Conservation (phyloP, 305 asterid species). For the Fraxinus sp. region DNA sequence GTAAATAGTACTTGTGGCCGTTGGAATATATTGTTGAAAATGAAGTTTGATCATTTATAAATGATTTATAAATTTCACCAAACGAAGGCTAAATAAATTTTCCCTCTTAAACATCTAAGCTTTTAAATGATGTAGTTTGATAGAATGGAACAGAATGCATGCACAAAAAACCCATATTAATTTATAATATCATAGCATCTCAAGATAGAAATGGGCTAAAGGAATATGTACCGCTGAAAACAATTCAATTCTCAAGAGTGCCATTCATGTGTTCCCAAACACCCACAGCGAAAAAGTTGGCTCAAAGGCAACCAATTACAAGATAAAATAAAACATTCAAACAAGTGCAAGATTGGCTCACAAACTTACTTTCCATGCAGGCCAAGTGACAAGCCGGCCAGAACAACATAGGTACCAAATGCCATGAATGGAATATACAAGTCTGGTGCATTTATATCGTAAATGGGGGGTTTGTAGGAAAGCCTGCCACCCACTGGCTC, state of each 20-base stretch:
- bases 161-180: not conserved
- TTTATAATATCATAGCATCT: not conserved
- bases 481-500: constrained; percentile 57
- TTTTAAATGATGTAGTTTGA: not conserved
- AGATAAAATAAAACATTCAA: not conserved
- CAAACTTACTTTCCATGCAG: constrained; percentile 44
- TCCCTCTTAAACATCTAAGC: not conserved
- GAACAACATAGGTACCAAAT: constrained; percentile 50
- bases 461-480: constrained; percentile 54
- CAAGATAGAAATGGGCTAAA: not conserved
- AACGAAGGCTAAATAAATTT: not conserved
- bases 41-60: not conserved
- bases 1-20: not conserved
- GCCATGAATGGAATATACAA: constrained; percentile 55
- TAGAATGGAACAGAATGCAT: not conserved
- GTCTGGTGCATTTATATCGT: constrained; percentile 56
- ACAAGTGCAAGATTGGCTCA: not conserved
- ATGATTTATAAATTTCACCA: not conserved
- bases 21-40: not conserved
- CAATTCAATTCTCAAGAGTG: not conserved
- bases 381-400: constrained; percentile 47
- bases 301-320: not conserved
- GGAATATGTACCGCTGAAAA: not conserved
- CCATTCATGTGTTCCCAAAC: not conserved
- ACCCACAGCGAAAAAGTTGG: not conserved